Evolutionary conservation across 1,139 yeast species (phyloP).

Genomic region (Candida glucosophila): DNA sequence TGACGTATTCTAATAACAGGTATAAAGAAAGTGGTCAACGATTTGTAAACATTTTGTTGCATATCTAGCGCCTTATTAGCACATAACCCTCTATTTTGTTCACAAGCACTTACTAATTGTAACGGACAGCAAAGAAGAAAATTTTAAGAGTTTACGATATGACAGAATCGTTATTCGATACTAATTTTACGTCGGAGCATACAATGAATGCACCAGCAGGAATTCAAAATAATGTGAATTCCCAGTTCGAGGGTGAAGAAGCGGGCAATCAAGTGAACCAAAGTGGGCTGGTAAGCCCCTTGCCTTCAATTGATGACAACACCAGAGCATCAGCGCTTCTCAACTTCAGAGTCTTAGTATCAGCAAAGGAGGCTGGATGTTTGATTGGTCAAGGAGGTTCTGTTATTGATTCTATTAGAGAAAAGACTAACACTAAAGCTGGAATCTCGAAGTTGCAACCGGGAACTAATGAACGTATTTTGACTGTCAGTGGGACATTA

Average conservation of each 20-base stretch:
- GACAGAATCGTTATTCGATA: slow-evolving; percentile 37
- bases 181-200: slow-evolving; percentile 22
- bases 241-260: no score
- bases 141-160: slow-evolving; percentile 9
- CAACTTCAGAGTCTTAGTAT: slow-evolving; percentile 62
- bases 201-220: slow-evolving; percentile 5
- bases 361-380: slow-evolving; percentile 86
- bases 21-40: no score
- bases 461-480: slow-evolving; percentile 78
- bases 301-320: slow-evolving; percentile 23
- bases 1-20: no score
- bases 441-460: slow-evolving; percentile 79
- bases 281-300: slow-evolving; percentile 3
- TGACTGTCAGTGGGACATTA: slow-evolving; percentile 75
- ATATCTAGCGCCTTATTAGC: no score
- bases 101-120: no score
- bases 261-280: not conserved
- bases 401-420: slow-evolving; percentile 72
- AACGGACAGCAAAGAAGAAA: no score
- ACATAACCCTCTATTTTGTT: no score
- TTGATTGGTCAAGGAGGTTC: slow-evolving; percentile 83
- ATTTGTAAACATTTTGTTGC: no score
- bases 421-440: slow-evolving; percentile 73
- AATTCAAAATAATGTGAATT: slow-evolving; percentile 1
- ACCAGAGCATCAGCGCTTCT: slow-evolving; percentile 32